Conservation (phyloP, 257 asterid species). For the Oldenlandia corymbosa region DNA sequence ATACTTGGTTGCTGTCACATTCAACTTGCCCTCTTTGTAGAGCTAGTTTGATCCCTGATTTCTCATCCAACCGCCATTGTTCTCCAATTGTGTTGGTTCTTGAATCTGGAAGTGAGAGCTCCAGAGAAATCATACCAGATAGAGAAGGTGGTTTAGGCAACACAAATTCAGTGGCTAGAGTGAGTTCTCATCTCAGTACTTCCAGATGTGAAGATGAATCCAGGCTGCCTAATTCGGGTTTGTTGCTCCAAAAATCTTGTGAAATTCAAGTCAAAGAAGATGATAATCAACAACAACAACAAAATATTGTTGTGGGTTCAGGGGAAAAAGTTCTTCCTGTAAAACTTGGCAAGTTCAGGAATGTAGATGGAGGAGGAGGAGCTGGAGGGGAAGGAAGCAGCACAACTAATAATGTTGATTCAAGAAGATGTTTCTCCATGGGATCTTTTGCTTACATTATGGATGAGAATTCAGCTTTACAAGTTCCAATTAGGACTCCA, state of each 20-base stretch:
- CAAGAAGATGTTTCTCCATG: conserved; percentile 91
- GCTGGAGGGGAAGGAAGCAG: conserved; percentile 39
- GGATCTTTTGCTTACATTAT: conserved; percentile 90
- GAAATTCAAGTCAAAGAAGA: conserved; percentile 44
- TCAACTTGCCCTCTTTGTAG: conserved; percentile 98
- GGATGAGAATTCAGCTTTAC: conserved; percentile 62
- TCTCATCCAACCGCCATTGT: conserved; percentile 25
- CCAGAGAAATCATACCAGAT: conserved; percentile 48
- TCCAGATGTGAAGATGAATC: conserved; percentile 22
- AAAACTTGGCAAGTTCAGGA: conserved; percentile 80
- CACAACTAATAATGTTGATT: conserved; percentile 30
- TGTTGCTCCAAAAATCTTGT: conserved; percentile 33
- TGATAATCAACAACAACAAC: conserved; percentile 12
- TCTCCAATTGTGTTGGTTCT: conserved; percentile 75
- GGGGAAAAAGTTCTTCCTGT: conserved; percentile 62
- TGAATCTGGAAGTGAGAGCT: conserved; percentile 75
- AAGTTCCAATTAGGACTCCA: conserved; percentile 72
- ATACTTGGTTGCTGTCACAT: conserved; percentile 90
- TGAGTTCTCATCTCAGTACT: conserved; percentile 42
- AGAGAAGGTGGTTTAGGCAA: conserved; percentile 18
- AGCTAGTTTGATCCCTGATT: conserved; percentile 60
- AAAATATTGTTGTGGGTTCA: conserved; percentile 7
- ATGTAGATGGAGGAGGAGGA: conserved; percentile 37
- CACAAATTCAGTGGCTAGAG: conserved; percentile 30
- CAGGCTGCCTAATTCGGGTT: conserved; percentile 20